A percentile compares a stretch with the other conserved stretches of the same genome.
These are phyloP conservation scores for Epichloe scottii DNA, from an alignment of 2,329 filamentous ascomycete genomes.

Conservation along the genomic window DNA sequence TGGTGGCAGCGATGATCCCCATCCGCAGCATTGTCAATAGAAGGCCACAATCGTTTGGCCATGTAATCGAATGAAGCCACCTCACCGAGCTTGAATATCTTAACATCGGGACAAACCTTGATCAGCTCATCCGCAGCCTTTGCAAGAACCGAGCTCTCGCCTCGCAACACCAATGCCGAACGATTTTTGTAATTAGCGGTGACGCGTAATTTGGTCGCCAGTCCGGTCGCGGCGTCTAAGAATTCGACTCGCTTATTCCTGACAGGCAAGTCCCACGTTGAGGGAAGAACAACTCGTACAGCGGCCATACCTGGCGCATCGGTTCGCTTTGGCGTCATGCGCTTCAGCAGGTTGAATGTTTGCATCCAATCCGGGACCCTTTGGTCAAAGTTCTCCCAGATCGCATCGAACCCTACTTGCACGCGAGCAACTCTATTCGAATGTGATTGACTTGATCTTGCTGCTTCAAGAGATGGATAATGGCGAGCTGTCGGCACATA, in stretches of 20 bases:
- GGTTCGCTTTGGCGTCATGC: constrained; percentile 21
- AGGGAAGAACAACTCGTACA: constrained; percentile 23
- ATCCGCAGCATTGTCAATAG: constrained; percentile 16
- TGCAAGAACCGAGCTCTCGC: constrained; percentile 17
- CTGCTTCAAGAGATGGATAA: constrained; percentile 17
- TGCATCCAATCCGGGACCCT: constrained; percentile 26
- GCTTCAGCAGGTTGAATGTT: constrained; percentile 25
- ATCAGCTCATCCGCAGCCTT: constrained; percentile 24
- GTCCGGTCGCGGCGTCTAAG: constrained; percentile 21
- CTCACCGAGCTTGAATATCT: constrained; percentile 25
- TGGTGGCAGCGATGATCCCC: constrained; percentile 13
- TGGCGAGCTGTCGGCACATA: constrained; percentile 15
- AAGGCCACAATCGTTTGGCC: constrained; percentile 24
- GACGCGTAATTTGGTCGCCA: constrained; percentile 20
- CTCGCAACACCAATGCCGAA: constrained; percentile 21
- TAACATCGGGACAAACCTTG: constrained; percentile 16
- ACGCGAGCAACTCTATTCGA: constrained; percentile 17
- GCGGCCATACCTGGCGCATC: constrained; percentile 23
- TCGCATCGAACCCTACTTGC: constrained; percentile 24
- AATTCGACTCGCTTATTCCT: constrained; percentile 21
- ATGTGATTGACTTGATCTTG: constrained; percentile 11
- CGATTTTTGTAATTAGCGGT: constrained; percentile 19
- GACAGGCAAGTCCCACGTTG: constrained; percentile 21
- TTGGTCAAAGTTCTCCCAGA: constrained; percentile 17
- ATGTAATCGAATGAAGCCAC: constrained; percentile 22